Evolutionary conservation across 306 rosid species (phyloP).

Genomic region (Pachyrhizus erosus): DNA sequence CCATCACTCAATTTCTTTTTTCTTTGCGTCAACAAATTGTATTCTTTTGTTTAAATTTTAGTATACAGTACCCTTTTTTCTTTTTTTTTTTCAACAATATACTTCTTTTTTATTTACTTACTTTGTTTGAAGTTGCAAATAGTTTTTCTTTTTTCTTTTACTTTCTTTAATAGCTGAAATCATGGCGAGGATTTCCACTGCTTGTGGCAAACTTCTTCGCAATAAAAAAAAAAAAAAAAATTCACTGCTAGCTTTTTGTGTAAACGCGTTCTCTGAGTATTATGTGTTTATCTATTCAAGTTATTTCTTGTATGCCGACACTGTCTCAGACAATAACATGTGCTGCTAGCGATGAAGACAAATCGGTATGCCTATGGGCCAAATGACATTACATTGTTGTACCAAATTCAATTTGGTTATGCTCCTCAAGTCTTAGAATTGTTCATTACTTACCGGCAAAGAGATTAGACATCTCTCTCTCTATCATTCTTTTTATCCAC

Average conservation of each 20-base stretch:
- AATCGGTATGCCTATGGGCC: slow-evolving; percentile 8
- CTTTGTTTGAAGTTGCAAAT: slow-evolving; percentile 6
- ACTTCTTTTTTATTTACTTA: neutral
- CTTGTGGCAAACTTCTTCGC: neutral
- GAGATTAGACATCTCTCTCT: too few relatives aligned
- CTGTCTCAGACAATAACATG: slow-evolving; percentile 35
- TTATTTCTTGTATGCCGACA: neutral
- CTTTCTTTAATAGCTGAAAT: neutral
- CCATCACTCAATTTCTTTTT: neutral
- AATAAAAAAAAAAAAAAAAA: neutral
- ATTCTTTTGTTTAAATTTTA: slow-evolving; percentile 43
- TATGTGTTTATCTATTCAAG: neutral
- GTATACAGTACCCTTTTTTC: neutral
- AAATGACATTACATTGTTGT: neutral
- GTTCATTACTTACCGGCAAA: neutral
- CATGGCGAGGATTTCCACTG: neutral
- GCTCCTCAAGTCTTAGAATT: neutral
- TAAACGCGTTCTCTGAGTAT: neutral
- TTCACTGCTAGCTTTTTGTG: neutral
- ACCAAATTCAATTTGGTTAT: neutral
- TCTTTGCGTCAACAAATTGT: neutral
- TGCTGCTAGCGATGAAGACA: neutral
- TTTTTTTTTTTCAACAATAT: neutral
- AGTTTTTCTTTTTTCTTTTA: neutral
- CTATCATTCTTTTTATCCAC: too few relatives aligned